Base-by-base conservation (phyloP, 116 monocot species). In the Cymodocea nodosa region DNA sequence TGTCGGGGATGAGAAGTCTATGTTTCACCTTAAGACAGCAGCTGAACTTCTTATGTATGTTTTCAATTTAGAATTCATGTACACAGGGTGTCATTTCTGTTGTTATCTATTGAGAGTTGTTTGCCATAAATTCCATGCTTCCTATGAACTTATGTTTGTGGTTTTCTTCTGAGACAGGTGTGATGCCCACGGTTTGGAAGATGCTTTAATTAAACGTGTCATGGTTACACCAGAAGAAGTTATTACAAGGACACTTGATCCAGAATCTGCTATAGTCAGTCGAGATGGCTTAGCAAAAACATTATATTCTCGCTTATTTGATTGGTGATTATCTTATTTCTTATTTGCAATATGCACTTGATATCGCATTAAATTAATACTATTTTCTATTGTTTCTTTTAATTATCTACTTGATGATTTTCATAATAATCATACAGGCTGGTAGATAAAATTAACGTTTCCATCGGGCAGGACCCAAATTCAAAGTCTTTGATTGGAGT, bases 1-100 rank as follows among this genome's bases (percentile, higher is more conserved):
- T 51, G 55, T 84, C 36, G 85, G 83, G 72, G 85, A 92, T 75
- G 85, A 88, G 20, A 84, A 84, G 67, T 83, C 92, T 67, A 87
- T 68, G 65, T 85, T 87, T 55, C 88, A 92, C 75, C 85, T 92
- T 48, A 83, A 83, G 8, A 85, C 68, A 51, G 72, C 87, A 59
- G 83, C 92, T 64, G 82, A 94, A 73, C 86, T 94, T 71, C 80
- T 94, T 18, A 82, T 77, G 94, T 94, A 82, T 70, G 71, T 35
- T 35, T n/a, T 40, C 16, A 5, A 17, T 62, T 36, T n/a, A 17
- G 5, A 13, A 54, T 20, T 20, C 17, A 5, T 54, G 16, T 16
- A 54, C 17, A 54, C 4, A 54, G 44, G 44, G 44, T 54, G 54
- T 54, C 17, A 3, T 24, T 59, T 59, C 4, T 59, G 20, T 59